Evolutionary conservation across 139 green algal genomes (phyloP), one percentile per base, ranked within the genome.

Genomic region (Parachlorella kessleri): DNA sequence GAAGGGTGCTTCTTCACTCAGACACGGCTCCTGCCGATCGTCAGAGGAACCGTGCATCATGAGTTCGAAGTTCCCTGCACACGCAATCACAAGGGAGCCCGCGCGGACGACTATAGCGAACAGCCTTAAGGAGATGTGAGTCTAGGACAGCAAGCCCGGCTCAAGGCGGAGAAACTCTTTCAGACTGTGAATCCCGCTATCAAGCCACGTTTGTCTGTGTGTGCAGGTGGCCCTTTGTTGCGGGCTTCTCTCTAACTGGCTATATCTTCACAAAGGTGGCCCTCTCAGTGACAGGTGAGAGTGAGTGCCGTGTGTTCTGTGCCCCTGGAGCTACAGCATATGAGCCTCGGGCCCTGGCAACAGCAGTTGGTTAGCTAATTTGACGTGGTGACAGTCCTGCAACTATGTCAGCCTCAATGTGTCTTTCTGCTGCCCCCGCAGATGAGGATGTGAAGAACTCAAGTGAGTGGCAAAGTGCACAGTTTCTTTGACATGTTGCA

Each of bases 211-310:
- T n/a, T n/a, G n/a, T n/a, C n/a, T n/a, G n/a, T n/a, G n/a, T n/a
- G 4, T 82, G 42, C 85, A 89, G 85, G 53, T 91, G 86, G 86
- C 84, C 86, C 4, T 91, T 91, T 37, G 54, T 83, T 28, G 59
- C 64, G 5, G 86, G 84, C n/a, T 90, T 91, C 79, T 73, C 55
- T 18, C 38, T 75, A 5, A 84, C 85, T 14, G 65, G 69, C 18
- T 81, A 81, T 30, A 67, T 86, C 35, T 78, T 91, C 23, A 39
- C 81, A 38, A 83, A 88, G 21, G 66, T 91, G 10, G 76, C 84
- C 3, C 21, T 39, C 18, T 55, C 55, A 66, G 66, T 86, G 23
- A 89, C 83, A 23, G 83, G 84, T 89, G 75, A n/a, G 79, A 30
- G n/a, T n/a, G n/a, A n/a, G n/a, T n/a, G n/a, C n/a, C n/a, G n/a